Evolutionary conservation across 2,329 filamentous ascomycete species (phyloP), one percentile per base, ranked within the genome.

Genomic region (Sclerotinia minor): DNA sequence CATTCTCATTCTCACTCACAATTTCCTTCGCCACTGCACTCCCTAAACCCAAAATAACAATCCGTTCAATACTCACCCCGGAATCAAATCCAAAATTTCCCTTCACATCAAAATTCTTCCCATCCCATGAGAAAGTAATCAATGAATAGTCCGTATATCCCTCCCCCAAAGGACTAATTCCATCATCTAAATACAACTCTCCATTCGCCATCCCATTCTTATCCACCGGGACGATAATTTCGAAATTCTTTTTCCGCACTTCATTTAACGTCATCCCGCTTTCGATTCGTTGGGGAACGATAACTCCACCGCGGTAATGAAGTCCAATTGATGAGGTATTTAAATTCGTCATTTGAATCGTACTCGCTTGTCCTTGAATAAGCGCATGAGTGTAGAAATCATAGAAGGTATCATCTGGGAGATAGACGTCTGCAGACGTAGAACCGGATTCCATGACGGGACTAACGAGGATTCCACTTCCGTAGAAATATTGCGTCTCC

Each of bases 161-260:
- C 3, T 79, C 19, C 29, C 35, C 90, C 68, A 85, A 79, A 61
- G 94, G 73, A 35, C 84, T 87, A 68, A 88, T 87, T 11, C 92
- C 92, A 69, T 96, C 92, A 72, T 95, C 92, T 6, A 95, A 79
- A 76, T 94, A 95, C 67, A 95, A 80, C 64, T 82, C 81, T 0
- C 92, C 92, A 1, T 75, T 77, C 0, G 92, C 92, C 8, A 80
- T 85, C 3, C 89, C 90, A 64, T 89, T 80, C 0, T 76, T 74
- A 7, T 84, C 86, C 0, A 90, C 83, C 0, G 91, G 89, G 55
- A 96, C 83, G 47, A 94, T 74, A 63, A 96, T 80, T 75, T 89
- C 84, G 79, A 94, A 94, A 72, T 87, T 82, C 72, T 90, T 81
- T 71, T 85, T 82, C 53, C 89, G 83, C 49, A 91, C 79, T 54